phyloP scores from a whole-genome alignment of 371 early-diverging fungal genomes.

The Syncephalis fuscata region DNA sequence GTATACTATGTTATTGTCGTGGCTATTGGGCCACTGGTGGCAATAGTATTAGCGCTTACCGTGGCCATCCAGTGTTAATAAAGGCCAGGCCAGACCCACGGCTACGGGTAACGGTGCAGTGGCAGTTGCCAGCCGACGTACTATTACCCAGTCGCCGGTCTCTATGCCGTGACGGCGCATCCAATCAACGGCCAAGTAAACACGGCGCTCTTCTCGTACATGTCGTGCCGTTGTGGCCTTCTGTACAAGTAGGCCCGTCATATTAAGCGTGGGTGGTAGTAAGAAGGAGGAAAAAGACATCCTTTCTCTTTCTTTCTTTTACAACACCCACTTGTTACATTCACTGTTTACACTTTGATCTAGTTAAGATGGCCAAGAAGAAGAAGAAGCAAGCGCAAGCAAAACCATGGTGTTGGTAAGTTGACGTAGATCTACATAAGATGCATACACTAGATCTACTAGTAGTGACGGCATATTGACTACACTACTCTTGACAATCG shows the following conservation, averaged over 20 bases:
- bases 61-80: conserved; percentile 14
- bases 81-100: conserved; percentile 27
- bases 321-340: too few relatives aligned
- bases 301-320: too few relatives aligned
- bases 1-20: background rate
- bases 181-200: conserved; percentile 22
- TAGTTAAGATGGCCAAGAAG: conserved; percentile 30
- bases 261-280: too few relatives aligned
- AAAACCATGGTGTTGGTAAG: conserved; percentile 68
- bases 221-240: conserved; percentile 13
- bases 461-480: background rate
- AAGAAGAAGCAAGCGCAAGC: conserved; percentile 32
- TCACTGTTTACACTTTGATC: background rate
- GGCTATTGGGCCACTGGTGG: background rate
- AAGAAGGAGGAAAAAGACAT: too few relatives aligned
- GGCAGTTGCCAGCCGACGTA: conserved; percentile 10
- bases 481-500: background rate
- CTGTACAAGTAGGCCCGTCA: conserved; percentile 8
- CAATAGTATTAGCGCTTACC: conserved; percentile 7
- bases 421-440: background rate
- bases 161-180: conserved; percentile 22
- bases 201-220: conserved; percentile 16
- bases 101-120: conserved; percentile 4
- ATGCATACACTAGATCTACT: background rate
- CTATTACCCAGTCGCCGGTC: conserved; percentile 33